Conservation (phyloP, 2,329 filamentous ascomycete genomes). For the Chaetomium olivaceum region DNA sequence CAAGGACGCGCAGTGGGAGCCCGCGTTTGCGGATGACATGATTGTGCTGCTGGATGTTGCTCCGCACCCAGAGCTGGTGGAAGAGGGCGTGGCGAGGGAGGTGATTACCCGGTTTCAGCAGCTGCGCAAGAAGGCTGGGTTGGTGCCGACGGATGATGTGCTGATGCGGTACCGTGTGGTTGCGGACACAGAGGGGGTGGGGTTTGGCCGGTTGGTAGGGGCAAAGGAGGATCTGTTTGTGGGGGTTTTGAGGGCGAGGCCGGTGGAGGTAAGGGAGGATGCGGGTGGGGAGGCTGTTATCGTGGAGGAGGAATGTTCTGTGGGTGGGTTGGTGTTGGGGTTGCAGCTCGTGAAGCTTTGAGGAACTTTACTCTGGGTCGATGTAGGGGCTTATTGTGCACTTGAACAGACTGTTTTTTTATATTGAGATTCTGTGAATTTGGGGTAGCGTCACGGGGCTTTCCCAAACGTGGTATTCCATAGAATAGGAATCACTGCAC, state of each 20-base stretch:
- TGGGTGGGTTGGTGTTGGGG: too few species aligned
- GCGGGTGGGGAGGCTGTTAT: conserved; percentile 61
- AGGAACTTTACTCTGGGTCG: too few species aligned
- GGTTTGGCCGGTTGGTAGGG: conserved; percentile 67
- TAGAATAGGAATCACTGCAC: too few species aligned
- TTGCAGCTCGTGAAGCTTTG: too few species aligned
- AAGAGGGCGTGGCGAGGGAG: conserved; percentile 86
- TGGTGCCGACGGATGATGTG: conserved; percentile 90
- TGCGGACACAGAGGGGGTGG: conserved; percentile 74
- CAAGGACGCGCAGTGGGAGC: conserved; percentile 67
- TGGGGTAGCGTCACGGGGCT: too few species aligned
- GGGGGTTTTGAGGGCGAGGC: conserved; percentile 72
- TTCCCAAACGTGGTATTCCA: too few species aligned
- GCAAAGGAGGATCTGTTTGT: conserved; percentile 68
- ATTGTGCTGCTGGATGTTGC: conserved; percentile 79
- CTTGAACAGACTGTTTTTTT: too few species aligned
- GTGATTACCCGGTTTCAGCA: conserved; percentile 91
- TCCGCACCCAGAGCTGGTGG: conserved; percentile 77
- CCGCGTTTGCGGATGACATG: conserved; percentile 73
- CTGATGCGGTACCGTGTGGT: conserved; percentile 89
- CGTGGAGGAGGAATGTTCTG: conserved; percentile 64
- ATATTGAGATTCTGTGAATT: too few species aligned
- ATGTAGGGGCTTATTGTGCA: too few species aligned
- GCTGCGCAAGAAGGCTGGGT: conserved; percentile 87
- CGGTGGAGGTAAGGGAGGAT: conserved; percentile 65